These are phyloP conservation scores for Coemansia sp. DNA, from an alignment of 192 early-diverging fungal species.

Conservation along the genomic window DNA sequence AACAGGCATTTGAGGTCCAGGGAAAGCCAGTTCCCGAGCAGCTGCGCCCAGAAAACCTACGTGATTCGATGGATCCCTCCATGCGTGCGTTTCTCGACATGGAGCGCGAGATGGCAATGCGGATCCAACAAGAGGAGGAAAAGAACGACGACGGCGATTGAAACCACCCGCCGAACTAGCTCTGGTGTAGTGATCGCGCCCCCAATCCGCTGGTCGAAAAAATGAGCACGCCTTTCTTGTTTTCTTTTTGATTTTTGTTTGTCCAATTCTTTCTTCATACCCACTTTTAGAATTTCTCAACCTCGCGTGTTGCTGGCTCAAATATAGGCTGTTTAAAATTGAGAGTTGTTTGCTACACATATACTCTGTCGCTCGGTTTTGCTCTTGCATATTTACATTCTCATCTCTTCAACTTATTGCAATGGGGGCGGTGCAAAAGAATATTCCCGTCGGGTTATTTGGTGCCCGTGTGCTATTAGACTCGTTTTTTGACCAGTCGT, in stretches of 20 bases:
- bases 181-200: no score
- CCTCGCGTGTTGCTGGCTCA: no score
- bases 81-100: constrained; percentile 54
- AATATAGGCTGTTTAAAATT: no score
- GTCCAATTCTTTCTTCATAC: not conserved
- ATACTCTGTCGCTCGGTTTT: not conserved
- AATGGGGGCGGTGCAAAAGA: not conserved
- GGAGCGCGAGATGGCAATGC: constrained; percentile 45
- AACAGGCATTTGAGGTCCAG: constrained; percentile 28
- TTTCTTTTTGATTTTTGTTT: not conserved
- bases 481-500: constrained; percentile 39
- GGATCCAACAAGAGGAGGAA: constrained; percentile 38
- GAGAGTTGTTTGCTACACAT: not conserved
- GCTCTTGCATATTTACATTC: constrained; percentile 1
- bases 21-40: constrained; percentile 35
- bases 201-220: no score
- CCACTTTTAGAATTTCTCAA: no score
- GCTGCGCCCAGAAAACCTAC: constrained; percentile 32
- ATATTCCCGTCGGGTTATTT: constrained; percentile 7
- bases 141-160: constrained; percentile 9
- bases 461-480: constrained; percentile 39
- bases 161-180: not conserved
- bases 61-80: constrained; percentile 42
- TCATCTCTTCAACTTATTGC: not conserved
- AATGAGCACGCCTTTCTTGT: not conserved